Evolutionary conservation across 2,329 filamentous ascomycete species (phyloP).

Genomic region (Aspergillus pseudoterreus): DNA sequence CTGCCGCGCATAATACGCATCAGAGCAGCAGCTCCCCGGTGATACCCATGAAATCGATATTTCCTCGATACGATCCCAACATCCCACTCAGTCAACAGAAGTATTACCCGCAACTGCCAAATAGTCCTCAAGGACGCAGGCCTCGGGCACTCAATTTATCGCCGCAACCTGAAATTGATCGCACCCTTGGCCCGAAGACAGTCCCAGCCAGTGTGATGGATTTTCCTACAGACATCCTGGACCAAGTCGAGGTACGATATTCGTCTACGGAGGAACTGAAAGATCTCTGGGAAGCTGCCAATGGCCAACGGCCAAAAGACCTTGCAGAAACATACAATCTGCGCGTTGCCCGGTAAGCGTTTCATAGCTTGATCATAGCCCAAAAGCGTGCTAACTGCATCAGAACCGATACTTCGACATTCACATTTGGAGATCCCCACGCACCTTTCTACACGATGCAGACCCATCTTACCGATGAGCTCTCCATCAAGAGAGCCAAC

Average conservation of each 20-base stretch:
- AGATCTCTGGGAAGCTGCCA: slow-evolving; percentile 44
- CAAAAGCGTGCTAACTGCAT: slow-evolving; percentile 12
- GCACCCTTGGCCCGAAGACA: slow-evolving; percentile 36
- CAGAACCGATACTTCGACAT: slow-evolving; percentile 40
- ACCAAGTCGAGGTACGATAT: slow-evolving; percentile 32
- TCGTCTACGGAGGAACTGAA: slow-evolving; percentile 39
- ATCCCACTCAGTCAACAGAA: slow-evolving; percentile 34
- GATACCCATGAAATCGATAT: slow-evolving; percentile 43
- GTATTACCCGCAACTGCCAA: slow-evolving; percentile 29
- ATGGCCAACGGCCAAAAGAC: slow-evolving; percentile 38
- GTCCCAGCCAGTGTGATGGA: slow-evolving; percentile 42
- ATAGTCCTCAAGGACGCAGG: slow-evolving; percentile 10
- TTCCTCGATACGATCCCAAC: slow-evolving; percentile 42
- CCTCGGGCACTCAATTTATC: slow-evolving; percentile 27
- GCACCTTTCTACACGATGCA: slow-evolving; percentile 45
- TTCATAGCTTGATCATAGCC: not conserved
- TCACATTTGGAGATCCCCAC: slow-evolving; percentile 40
- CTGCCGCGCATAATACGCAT: slow-evolving; percentile 14
- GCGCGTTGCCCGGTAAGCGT: slow-evolving; percentile 38
- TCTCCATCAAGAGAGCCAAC: slow-evolving; percentile 40
- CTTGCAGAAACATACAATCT: slow-evolving; percentile 36
- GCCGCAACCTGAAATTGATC: slow-evolving; percentile 32
- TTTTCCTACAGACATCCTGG: slow-evolving; percentile 36
- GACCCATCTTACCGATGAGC: slow-evolving; percentile 40
- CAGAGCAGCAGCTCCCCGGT: slow-evolving; percentile 27